Base-by-base conservation (phyloP, 2,329 filamentous ascomycete genomes). In the Trichophyton verrucosum region DNA sequence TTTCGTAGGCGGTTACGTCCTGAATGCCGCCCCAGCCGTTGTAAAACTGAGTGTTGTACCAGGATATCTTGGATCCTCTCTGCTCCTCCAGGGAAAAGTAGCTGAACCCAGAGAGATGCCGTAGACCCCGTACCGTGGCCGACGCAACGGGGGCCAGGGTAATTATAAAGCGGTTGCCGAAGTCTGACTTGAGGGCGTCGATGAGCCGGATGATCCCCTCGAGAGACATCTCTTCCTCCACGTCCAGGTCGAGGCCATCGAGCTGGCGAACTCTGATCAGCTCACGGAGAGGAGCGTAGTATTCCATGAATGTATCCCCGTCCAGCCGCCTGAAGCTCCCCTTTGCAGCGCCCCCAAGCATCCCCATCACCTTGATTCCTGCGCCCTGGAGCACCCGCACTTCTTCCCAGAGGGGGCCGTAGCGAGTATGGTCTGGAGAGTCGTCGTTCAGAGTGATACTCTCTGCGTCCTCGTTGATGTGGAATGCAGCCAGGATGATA, bases 21-120 rank as follows among this genome's bases (percentile, higher is more conserved):
- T 79, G 75, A 0, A 85, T 82, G 57, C 84, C 83, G 7, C 89
- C 89, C 86, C 89, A 96, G 1, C 90, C 90, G 69, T 88, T 94
- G 78, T 96, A 96, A 74, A 96, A 95, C 70, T 96, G 91, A 4
- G 86, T 81, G 70, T 96, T 96, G 73, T 96, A 96, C 84, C 90
- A 96, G 2, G 81, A 80, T 30, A 96, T 87, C 49, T 86, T 80
- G 15, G 73, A 73, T 0, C 86, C 86, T 4, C 83, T 79, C 72
- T 83, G 80, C 9, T 80, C 78, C 70, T 95, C 89, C 1, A 96
- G 80, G 9, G 84, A 78, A 51, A 84, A 79, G 73, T 96, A 96
- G 70, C 84, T 81, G 72, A 96, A 96, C 0, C 91, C 91, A 62
- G 86, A 91, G 2, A 95, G 79, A 46, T 86, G 80, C 13, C 72